Base-by-base conservation (phyloP, 257 asterid species). In the Nicotiana sylvestris region DNA sequence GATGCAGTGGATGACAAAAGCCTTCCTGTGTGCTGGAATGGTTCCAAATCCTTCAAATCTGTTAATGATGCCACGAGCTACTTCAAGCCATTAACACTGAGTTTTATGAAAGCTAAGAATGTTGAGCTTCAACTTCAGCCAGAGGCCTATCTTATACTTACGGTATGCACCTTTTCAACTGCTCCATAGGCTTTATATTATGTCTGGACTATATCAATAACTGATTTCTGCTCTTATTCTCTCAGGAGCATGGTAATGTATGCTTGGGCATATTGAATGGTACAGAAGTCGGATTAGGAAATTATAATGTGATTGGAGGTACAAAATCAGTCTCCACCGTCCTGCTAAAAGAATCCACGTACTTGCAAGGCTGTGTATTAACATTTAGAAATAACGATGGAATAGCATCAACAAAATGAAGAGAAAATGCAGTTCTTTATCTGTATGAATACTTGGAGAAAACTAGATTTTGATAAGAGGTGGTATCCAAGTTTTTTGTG, bases 241-340 rank as follows among this genome's bases (percentile, higher is more conserved):
- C 89, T 76, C 92, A 95, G 99, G 92, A 83, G 61, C 93, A 83
- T 4, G 99, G 99, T 80, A 94, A 86, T 70, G 91, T 83, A 81
- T 96, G 99, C 92, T 89, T 96, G 72, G 99, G 99, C 66, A 91
- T 96, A 85, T 85, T 96, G 90, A 81, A 93, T 21, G 97, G 98
- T 10, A 85, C 88, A 15, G 97, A 94, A 82, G 98, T 91, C 13
- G 97, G 96, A 66, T 83, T 96, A 30, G 93, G 86, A 53, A 82
- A 88, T 78, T 68, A 84, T 69, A 94, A 93, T 64, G 78, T 96
- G 69, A 89, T 96, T 65, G 98, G 99, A 92, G 99, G 98, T 96
- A 88, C 21, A 21, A 69, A 39, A 35, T 68, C 18, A 33, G 74
- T n/a, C 62, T 13, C 43, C 7, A 21, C 27, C 7, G 35, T 8